Percentiles rank a stretch among this genome's conserved stretches.
Evolutionary conservation across 1,139 yeast species (phyloP).

Genomic region (Scheffersomyces parashehatae): DNA sequence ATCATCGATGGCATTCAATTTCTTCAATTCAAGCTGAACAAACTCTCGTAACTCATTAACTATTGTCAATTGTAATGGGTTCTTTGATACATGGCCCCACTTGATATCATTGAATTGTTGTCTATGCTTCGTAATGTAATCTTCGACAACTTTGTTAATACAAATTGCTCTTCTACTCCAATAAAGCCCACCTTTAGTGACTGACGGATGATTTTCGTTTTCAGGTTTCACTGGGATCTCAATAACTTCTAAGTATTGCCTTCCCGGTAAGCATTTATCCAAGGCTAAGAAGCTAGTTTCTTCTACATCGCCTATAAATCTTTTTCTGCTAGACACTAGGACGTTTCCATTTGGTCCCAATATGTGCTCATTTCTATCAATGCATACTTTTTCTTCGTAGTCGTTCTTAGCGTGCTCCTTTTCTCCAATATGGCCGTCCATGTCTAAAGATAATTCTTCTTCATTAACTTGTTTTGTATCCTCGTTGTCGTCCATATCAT

Average conservation of each 20-base stretch:
- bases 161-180: constrained; percentile 51
- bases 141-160: constrained; percentile 46
- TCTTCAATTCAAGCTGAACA: constrained; percentile 21
- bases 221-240: constrained; percentile 26
- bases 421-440: constrained; percentile 7
- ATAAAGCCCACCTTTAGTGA: constrained; percentile 22
- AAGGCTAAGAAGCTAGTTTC: constrained; percentile 70
- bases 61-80: constrained; percentile 8
- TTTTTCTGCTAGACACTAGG: not conserved
- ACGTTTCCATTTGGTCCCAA: not conserved
- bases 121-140: constrained; percentile 14
- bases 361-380: not conserved
- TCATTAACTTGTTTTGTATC: constrained; percentile 8
- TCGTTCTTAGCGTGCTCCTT: not conserved
- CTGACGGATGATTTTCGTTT: constrained; percentile 23
- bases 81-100: constrained; percentile 7
- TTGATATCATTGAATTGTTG: constrained; percentile 11
- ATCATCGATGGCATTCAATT: constrained; percentile 13
- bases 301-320: not conserved
- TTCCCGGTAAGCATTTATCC: constrained; percentile 75
- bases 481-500: constrained; percentile 35
- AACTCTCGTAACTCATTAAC: constrained; percentile 20
- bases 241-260: constrained; percentile 52
- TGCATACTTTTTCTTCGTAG: not conserved
- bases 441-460: constrained; percentile 15